Evolutionary conservation across 495 filamentous ascomycete genomes (phyloP), one percentile per base, ranked within the genome.

Genomic region (Aspergillus coremiiformis): DNA sequence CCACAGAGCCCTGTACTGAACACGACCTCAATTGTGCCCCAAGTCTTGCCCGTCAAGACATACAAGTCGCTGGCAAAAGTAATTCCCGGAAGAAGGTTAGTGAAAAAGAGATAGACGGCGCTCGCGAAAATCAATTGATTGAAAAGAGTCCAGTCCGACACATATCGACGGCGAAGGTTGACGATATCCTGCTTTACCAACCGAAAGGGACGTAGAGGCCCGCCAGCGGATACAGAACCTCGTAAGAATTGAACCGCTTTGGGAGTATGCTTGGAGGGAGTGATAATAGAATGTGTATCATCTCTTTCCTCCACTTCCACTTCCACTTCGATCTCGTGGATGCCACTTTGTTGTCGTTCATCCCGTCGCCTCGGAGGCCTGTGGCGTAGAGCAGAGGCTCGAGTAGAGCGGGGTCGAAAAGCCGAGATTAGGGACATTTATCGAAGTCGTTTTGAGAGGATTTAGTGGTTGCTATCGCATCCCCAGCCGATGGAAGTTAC

Each of bases 61-160:
- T 85, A 85, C 29, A 87, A 62, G 60, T 88, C 84, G 57, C 78
- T 83, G 0, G 82, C 83, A 65, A 87, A 89, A 0, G 85, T 87
- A 57, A 88, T 86, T 2, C 84, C 83, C 0, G 84, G 84, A 4
- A 89, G 69, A 0, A 89, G 68, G 63, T 88, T 89, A 14, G 83
- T 87, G 54, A 89, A 89, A 64, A 87, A 88, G 20, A 89, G 77
- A 66, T 84, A 87, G 15, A 89, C 81, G 1, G 85, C 83, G 41
- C 80, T 84, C 10, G 85, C 85, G 54, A 89, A 71, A 10, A 88
- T 68, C 47, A 86, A 66, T 57, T 88, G 84, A 57, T 87, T 87
- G 68, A 88, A 87, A 12, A 74, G 57, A 1, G 65, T 76, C 84
- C 84, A 87, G 64, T 87, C 85, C 2, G 81, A 85, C 1, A 75